These are phyloP conservation scores for Fusarium lyarnte DNA, from an alignment of 2,329 filamentous ascomycete species.

Conservation along the genomic window DNA sequence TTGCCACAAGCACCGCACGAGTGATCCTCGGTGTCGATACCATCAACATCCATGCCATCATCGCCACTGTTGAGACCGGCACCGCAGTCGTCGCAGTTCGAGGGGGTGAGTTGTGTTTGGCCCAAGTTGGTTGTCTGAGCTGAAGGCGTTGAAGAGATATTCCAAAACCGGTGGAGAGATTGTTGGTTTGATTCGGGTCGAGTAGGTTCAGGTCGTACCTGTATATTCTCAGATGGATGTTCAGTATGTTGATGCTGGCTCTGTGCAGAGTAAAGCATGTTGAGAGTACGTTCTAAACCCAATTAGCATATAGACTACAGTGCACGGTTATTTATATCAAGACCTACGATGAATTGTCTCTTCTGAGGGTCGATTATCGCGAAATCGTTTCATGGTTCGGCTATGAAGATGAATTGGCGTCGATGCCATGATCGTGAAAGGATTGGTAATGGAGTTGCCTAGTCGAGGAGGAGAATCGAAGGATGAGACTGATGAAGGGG, in stretches of 20 bases:
- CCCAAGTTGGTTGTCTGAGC: conserved; percentile 36
- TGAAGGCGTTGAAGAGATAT: conserved; percentile 55
- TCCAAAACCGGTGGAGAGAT: conserved; percentile 70
- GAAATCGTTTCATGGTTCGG: conserved; percentile 69
- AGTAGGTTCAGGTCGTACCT: background rate
- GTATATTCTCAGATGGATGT: conserved; percentile 7
- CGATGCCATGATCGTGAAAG: conserved; percentile 48
- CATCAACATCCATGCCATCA: conserved; percentile 54
- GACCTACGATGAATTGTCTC: conserved; percentile 64
- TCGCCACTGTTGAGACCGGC: conserved; percentile 35
- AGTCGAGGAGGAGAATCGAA: conserved; percentile 51
- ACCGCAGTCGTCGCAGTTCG: conserved; percentile 66
- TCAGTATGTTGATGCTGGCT: conserved; percentile 40
- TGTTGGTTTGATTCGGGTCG: conserved; percentile 51
- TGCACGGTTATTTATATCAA: background rate
- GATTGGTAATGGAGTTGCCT: conserved; percentile 43
- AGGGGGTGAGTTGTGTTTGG: conserved; percentile 34
- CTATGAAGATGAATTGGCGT: conserved; percentile 59
- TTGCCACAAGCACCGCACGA: conserved; percentile 63
- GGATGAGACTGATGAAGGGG: conserved; percentile 56
- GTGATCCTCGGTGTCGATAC: conserved; percentile 39
- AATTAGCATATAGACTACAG: conserved; percentile 10
- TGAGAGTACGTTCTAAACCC: conserved; percentile 63
- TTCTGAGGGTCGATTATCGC: conserved; percentile 67
- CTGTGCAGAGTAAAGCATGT: conserved; percentile 67